These are phyloP conservation scores for Syncephalastrum racemosum DNA, from an alignment of 371 early-diverging fungal species.

Conservation along the genomic window DNA sequence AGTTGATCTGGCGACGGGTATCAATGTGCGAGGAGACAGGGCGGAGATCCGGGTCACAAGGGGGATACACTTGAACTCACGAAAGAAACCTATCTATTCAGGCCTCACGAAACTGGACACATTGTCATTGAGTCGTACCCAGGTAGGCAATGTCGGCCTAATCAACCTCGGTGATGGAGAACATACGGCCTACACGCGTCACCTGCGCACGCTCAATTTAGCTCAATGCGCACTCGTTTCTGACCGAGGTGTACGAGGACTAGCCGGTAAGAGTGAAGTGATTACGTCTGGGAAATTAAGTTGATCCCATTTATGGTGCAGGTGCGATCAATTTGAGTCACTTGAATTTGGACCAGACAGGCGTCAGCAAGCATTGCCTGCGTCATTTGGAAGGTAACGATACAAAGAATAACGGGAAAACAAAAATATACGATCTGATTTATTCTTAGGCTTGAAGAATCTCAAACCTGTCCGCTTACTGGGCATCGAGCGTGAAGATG, in stretches of 20 bases:
- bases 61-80: too few species aligned
- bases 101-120: slow-evolving; percentile 29
- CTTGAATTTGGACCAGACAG: slow-evolving; percentile 42
- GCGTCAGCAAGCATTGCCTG: slow-evolving; percentile 31
- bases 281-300: background rate
- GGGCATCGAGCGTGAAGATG: slow-evolving; percentile 31
- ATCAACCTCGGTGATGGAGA: slow-evolving; percentile 23
- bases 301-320: slow-evolving; percentile 12
- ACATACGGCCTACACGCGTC: slow-evolving; percentile 25
- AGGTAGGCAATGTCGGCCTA: slow-evolving; percentile 13
- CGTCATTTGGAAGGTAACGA: slow-evolving; percentile 31
- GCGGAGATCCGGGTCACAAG: slow-evolving; percentile 1
- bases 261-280: slow-evolving; percentile 23
- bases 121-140: slow-evolving; percentile 29
- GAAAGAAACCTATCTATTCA: slow-evolving; percentile 1
- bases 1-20: background rate
- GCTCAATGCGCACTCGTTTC: slow-evolving; percentile 27
- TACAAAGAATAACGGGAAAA: background rate
- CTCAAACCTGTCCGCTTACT: slow-evolving; percentile 33
- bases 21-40: background rate
- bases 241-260: slow-evolving; percentile 26
- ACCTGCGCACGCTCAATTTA: slow-evolving; percentile 33
- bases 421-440: background rate
- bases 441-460: slow-evolving; percentile 23
- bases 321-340: slow-evolving; percentile 38